Evolutionary conservation across 2,329 filamentous ascomycete species (phyloP).

Genomic region (Scedosporium minutisporum): DNA sequence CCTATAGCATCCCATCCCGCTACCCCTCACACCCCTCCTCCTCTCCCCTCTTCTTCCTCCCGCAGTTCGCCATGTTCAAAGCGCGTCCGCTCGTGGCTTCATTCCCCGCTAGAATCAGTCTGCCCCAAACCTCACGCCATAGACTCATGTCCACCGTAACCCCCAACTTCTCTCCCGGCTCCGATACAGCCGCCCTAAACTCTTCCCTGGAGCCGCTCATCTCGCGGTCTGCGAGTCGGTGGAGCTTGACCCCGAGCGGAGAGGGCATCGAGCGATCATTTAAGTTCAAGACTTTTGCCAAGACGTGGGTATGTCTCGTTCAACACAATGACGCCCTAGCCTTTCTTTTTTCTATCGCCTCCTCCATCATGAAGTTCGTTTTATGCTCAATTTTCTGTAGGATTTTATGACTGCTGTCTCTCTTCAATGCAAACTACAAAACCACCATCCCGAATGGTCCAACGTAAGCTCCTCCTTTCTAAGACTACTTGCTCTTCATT

Average conservation of each 20-base stretch:
- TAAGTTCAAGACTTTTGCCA: constrained; percentile 55
- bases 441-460: constrained; percentile 69
- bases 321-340: not conserved
- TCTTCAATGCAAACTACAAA: constrained; percentile 55
- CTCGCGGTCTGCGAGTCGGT: constrained; percentile 26
- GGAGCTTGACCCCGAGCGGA: constrained; percentile 40
- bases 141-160: constrained; percentile 10
- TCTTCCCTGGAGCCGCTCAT: constrained; percentile 29
- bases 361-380: not conserved
- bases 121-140: not conserved
- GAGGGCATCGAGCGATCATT: constrained; percentile 50
- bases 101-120: not conserved
- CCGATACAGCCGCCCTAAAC: constrained; percentile 28
- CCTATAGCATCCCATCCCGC: not conserved
- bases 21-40: not conserved
- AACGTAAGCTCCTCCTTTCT: constrained; percentile 41
- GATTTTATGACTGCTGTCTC: constrained; percentile 69
- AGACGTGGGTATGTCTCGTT: constrained; percentile 47
- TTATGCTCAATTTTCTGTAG: constrained; percentile 24
- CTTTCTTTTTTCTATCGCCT: not conserved
- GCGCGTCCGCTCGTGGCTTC: not conserved
- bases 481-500: not conserved
- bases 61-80: not conserved
- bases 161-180: constrained; percentile 32
- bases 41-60: not conserved